These are phyloP conservation scores for Pilobolus umbonatus DNA, from an alignment of 192 early-diverging fungal genomes.

Conservation along the genomic window DNA sequence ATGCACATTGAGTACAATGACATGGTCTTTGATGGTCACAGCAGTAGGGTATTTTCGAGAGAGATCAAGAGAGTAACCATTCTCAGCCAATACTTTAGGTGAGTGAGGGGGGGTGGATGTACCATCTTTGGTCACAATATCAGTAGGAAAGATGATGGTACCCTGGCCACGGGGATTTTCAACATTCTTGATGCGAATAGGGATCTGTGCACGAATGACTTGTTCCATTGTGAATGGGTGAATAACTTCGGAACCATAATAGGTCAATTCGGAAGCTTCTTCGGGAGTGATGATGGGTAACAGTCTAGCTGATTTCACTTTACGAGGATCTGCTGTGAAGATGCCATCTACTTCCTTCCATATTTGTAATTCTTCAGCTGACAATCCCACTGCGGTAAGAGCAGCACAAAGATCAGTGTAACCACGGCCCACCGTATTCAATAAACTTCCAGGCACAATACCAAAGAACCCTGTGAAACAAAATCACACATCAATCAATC, in stretches of 20 bases:
- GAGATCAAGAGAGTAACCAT: slow-evolving; percentile 70
- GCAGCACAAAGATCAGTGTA: slow-evolving; percentile 98
- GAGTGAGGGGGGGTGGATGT: slow-evolving; percentile 48
- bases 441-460: slow-evolving; percentile 89
- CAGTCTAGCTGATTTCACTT: slow-evolving; percentile 80
- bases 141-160: slow-evolving; percentile 90
- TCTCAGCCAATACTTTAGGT: slow-evolving; percentile 58
- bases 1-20: slow-evolving; percentile 94
- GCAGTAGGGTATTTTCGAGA: slow-evolving; percentile 86
- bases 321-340: slow-evolving; percentile 97
- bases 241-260: slow-evolving; percentile 93
- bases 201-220: slow-evolving; percentile 92
- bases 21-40: slow-evolving; percentile 98
- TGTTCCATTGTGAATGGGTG: slow-evolving; percentile 99
- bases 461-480: slow-evolving; percentile 80
- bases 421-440: slow-evolving; percentile 90
- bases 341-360: slow-evolving; percentile 99
- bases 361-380: slow-evolving; percentile 91
- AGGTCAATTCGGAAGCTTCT: slow-evolving; percentile 97
- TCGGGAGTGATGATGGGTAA: slow-evolving; percentile 94
- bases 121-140: slow-evolving; percentile 45
- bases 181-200: slow-evolving; percentile 99
- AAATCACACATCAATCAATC: slow-evolving; percentile 3
- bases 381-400: slow-evolving; percentile 82
- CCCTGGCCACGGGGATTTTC: slow-evolving; percentile 89